Conservation (phyloP, 1,284 basidiomycete genomes). For the Ganoderma resinaceum region DNA sequence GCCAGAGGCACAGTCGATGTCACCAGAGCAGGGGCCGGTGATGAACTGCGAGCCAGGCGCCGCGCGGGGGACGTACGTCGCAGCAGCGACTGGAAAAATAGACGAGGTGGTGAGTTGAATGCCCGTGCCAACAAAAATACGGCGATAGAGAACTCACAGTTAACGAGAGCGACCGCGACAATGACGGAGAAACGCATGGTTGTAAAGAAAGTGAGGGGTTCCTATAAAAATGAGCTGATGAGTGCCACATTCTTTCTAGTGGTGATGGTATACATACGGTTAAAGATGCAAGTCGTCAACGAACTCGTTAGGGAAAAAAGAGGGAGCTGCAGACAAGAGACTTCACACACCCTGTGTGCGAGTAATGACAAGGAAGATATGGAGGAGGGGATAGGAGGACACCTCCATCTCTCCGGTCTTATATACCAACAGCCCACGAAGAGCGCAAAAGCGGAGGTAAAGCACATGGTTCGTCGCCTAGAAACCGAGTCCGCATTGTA, state of each 20-base stretch:
- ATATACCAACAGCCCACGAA: conserved; percentile 5
- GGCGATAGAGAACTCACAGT: conserved; percentile 10
- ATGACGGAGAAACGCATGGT: conserved; percentile 18
- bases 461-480: neutral
- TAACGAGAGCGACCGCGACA: conserved; percentile 20
- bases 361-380: conserved; percentile 6
- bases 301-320: conserved; percentile 13
- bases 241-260: neutral
- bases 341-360: conserved; percentile 23
- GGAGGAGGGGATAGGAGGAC: conserved; percentile 4
- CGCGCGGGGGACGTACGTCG: conserved; percentile 20
- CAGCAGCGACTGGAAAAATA: conserved; percentile 17
- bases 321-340: conserved; percentile 20
- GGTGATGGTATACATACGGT: neutral
- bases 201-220: conserved; percentile 11
- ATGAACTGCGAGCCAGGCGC: conserved; percentile 25
- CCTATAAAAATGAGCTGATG: neutral
- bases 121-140: neutral
- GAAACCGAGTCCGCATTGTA: neutral
- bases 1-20: conserved; percentile 22
- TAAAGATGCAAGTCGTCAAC: conserved; percentile 12
- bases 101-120: neutral
- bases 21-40: conserved; percentile 22
- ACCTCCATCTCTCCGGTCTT: neutral
- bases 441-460: neutral